Evolutionary conservation across 116 monocot genomes (phyloP), one percentile per base, ranked within the genome.

Genomic region (Papilionanthe hybrid): DNA sequence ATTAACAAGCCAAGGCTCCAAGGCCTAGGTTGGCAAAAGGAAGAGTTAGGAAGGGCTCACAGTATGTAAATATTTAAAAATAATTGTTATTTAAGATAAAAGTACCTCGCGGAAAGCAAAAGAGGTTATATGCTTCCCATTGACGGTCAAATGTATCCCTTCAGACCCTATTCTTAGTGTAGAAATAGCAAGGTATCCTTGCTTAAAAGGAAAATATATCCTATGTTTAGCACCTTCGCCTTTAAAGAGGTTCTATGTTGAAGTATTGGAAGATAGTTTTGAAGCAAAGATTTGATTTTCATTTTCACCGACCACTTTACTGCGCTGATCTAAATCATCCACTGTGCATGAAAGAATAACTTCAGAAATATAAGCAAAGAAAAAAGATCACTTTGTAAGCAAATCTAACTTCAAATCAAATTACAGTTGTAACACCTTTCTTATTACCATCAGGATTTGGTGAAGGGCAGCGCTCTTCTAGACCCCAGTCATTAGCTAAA

Each of bases 1-100:
- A 84, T 86, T 93, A 30, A 93, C 95, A 74, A 99, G 83, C 93
- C 99, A 95, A 67, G 99, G 95, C 81, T 99, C 99, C 86, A 99
- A 91, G 43, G 86, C 87, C 99, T 99, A 84, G 27, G 37, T 17
- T 75, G 0, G 80, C 45, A 84, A 67, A 58, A n/a, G 49, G 13
- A 25, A 42, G 11, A 75, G 42, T 75, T 75, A 49, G 10, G 6
- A 75, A 48, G 45, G 20, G n/a, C 10, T 18, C 72, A 19, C 43
- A 19, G 72, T 44, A 43, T n/a, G 19, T 43, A 73, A 15, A 42
- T 43, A 5, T 42, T 4, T 8, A 20, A 41, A 73, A 20, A 44
- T 42, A 3, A 15, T n/a, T 1, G 42, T 13, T 75, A 75, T 19
- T 75, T 28, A 29, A 9, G 28, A 50, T 50, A 7, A 79, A 75